A percentile compares a stretch with the other conserved stretches of the same genome.
phyloP scores from a whole-genome alignment of 2,329 filamentous ascomycete species.

The Periconia sp. region DNA sequence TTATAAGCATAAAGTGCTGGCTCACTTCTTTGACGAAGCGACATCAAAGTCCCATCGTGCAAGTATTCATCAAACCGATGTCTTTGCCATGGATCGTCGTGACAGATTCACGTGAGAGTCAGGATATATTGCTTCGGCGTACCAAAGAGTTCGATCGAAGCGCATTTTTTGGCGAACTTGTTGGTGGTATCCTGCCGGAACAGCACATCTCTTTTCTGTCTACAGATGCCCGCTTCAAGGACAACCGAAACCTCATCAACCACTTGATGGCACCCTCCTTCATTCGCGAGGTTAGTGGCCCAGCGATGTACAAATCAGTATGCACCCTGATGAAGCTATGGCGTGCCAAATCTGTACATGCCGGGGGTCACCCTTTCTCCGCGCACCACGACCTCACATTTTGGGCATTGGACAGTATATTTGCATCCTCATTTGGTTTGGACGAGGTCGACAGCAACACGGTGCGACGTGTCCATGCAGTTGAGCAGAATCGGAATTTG shows the following conservation, averaged over 20 bases:
- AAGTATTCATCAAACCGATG: conserved; percentile 14
- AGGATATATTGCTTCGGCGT: conserved; percentile 12
- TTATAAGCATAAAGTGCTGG: not conserved
- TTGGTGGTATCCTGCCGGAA: conserved; percentile 36
- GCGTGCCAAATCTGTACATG: conserved; percentile 30
- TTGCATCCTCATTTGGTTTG: conserved; percentile 6
- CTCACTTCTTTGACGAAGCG: not conserved
- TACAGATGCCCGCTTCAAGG: conserved; percentile 33
- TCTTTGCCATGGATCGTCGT: conserved; percentile 11
- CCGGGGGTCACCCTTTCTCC: conserved; percentile 32
- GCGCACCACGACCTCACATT: conserved; percentile 31
- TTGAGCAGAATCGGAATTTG: not conserved
- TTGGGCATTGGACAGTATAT: conserved; percentile 9
- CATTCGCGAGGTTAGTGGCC: conserved; percentile 28
- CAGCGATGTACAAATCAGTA: conserved; percentile 4
- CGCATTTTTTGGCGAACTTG: conserved; percentile 18
- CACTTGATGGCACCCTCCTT: conserved; percentile 44
- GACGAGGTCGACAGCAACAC: not conserved
- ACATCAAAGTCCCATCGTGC: conserved; percentile 4
- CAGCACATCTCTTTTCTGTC: conserved; percentile 36
- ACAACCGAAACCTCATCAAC: conserved; percentile 37
- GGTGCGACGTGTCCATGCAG: not conserved
- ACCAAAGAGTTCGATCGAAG: conserved; percentile 22
- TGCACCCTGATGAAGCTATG: conserved; percentile 25
- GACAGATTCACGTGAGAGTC: conserved; percentile 6